A percentile compares a stretch with the other conserved stretches of the same genome.
Evolutionary conservation across 2,329 filamentous ascomycete species (phyloP).

Genomic region (Aspergillus quadrilineatus): DNA sequence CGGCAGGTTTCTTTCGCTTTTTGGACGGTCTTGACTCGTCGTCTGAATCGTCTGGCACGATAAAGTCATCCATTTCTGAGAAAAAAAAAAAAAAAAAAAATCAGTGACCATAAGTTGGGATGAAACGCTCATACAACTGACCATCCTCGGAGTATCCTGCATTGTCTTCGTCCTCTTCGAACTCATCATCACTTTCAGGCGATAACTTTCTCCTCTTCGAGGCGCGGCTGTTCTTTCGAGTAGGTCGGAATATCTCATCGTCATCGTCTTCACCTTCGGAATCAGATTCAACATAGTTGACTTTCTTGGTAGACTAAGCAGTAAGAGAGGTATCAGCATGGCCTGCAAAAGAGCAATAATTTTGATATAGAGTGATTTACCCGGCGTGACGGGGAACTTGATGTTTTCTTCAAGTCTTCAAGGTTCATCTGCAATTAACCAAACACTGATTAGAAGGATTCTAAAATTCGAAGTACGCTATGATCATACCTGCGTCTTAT

Average conservation of each 20-base stretch:
- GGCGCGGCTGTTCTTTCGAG: conserved; percentile 47
- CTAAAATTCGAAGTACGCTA: conserved; percentile 40
- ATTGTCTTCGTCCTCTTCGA: conserved; percentile 58
- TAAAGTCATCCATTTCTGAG: conserved; percentile 78
- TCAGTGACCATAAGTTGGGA: too few relatives aligned
- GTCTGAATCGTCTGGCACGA: conserved; percentile 84
- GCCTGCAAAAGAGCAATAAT: neutral
- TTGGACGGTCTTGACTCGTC: conserved; percentile 61
- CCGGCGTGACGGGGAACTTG: conserved; percentile 77
- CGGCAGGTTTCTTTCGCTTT: conserved; percentile 68
- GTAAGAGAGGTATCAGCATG: neutral
- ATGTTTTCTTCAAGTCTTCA: conserved; percentile 39
- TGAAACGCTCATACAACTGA: conserved; percentile 29
- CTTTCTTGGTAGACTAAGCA: conserved; percentile 57
- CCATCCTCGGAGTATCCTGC: conserved; percentile 50
- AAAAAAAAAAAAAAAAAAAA: too few relatives aligned
- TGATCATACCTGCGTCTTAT: conserved; percentile 38
- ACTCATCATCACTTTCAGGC: conserved; percentile 68
- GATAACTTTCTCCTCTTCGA: conserved; percentile 63
- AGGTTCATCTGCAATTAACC: conserved; percentile 42
- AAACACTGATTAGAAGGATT: conserved; percentile 15
- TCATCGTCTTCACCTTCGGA: conserved; percentile 69
- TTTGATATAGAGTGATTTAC: conserved; percentile 47
- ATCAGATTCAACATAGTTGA: conserved; percentile 80
- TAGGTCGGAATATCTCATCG: conserved; percentile 65